A percentile compares a stretch with the other conserved stretches of the same genome.
Conservation (phyloP, 2,329 filamentous ascomycete species). For the Aspergillus sp. region DNA sequence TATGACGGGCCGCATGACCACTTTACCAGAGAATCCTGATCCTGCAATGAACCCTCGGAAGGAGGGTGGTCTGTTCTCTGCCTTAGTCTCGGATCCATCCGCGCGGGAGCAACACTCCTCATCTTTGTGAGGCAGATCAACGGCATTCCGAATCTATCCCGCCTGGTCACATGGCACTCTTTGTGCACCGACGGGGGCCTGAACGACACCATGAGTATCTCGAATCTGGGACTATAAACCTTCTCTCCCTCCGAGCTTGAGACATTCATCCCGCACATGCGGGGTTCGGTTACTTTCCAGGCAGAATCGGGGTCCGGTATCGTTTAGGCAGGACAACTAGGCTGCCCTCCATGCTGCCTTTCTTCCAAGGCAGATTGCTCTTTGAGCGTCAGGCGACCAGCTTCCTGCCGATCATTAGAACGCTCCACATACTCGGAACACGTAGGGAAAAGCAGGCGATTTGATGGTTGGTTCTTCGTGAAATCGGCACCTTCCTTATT, state of each 20-base stretch:
- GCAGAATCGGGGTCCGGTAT: background rate
- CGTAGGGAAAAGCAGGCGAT: background rate
- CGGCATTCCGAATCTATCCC: background rate
- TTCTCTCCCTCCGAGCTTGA: constrained; percentile 2
- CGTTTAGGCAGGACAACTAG: background rate
- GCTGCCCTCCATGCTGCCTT: background rate
- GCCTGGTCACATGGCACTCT: constrained; percentile 1
- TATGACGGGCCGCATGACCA: constrained; percentile 4
- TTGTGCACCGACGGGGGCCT: background rate
- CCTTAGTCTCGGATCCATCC: constrained; percentile 13
- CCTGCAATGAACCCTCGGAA: background rate
- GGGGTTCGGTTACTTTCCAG: background rate
- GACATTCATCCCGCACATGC: background rate
- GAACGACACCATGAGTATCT: background rate
- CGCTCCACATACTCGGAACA: background rate
- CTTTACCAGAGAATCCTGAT: background rate
- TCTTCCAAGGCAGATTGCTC: background rate
- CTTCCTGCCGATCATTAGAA: background rate
- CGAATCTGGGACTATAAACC: background rate
- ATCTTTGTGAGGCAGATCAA: constrained; percentile 1
- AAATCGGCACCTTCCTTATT: background rate
- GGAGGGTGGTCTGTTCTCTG: constrained; percentile 2
- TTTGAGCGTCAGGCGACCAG: constrained; percentile 9
- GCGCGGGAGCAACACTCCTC: background rate
- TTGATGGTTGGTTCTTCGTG: background rate